Evolutionary conservation across 805 yeast species (phyloP).

Genomic region (Kluyveromyces siamensis): DNA sequence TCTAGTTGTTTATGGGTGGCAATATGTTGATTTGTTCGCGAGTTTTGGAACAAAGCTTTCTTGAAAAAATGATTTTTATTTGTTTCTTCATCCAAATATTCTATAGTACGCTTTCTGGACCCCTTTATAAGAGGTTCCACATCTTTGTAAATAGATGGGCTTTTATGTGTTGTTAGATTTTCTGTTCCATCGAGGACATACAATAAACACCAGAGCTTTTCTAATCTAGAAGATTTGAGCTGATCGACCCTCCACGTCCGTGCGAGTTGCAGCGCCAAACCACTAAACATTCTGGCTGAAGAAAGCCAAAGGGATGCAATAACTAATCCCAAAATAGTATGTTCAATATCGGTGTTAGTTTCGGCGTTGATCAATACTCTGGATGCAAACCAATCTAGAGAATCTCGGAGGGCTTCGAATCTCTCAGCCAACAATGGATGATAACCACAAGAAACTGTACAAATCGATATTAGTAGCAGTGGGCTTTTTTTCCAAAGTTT

Average conservation of each 20-base stretch:
- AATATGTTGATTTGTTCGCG: conserved; percentile 5
- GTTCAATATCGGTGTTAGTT: conserved; percentile 38
- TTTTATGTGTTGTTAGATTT: conserved; percentile 49
- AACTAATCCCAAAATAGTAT: conserved; percentile 53
- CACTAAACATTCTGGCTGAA: conserved; percentile 55
- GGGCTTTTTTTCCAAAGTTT: conserved; percentile 49
- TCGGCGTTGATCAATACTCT: conserved; percentile 25
- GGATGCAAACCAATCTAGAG: conserved; percentile 27
- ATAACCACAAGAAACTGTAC: conserved; percentile 55
- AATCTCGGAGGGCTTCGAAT: conserved; percentile 20
- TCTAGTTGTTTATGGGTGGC: conserved; percentile 17
- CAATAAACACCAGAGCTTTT: conserved; percentile 58
- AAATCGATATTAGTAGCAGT: conserved; percentile 47
- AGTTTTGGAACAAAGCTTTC: conserved; percentile 8
- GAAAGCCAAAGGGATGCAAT: conserved; percentile 65
- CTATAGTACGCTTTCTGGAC: conserved; percentile 6
- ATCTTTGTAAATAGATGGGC: conserved; percentile 41
- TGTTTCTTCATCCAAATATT: conserved; percentile 1
- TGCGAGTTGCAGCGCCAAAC: conserved; percentile 59
- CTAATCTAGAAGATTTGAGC: conserved; percentile 30
- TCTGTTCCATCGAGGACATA: conserved; percentile 64
- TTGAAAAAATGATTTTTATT: conserved; percentile 5
- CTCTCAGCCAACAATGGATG: conserved; percentile 31
- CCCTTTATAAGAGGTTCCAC: conserved; percentile 34
- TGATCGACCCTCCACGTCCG: conserved; percentile 26